A percentile compares a stretch with the other conserved stretches of the same genome.
These are phyloP conservation scores for Stephania yunnanensis DNA, from an alignment of 164 flowering plant species.

Conservation along the genomic window DNA sequence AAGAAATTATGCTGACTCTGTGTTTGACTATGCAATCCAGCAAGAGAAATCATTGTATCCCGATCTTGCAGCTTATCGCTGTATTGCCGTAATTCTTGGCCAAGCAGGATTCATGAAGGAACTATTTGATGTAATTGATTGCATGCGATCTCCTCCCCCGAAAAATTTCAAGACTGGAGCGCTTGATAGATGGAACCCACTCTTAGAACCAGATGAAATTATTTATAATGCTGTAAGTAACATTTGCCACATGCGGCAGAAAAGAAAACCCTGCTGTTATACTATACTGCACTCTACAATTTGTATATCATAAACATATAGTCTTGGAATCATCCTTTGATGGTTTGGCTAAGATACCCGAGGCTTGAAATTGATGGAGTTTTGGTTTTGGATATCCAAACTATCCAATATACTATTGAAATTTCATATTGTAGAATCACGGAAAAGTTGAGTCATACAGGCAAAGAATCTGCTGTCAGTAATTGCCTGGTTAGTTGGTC, in stretches of 20 bases:
- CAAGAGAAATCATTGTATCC: slow-evolving; percentile 71
- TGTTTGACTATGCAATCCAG: slow-evolving; percentile 31
- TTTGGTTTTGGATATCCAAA: no score
- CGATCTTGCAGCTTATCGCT: slow-evolving; percentile 78
- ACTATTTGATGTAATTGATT: slow-evolving; percentile 90
- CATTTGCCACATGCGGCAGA: background rate
- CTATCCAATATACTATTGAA: no score
- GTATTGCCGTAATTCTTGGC: slow-evolving; percentile 89
- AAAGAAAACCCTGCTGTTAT: no score
- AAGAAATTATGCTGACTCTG: background rate
- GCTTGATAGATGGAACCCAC: slow-evolving; percentile 72
- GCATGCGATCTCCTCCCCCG: slow-evolving; percentile 71
- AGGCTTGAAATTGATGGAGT: no score
- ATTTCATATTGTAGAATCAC: no score
- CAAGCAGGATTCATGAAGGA: slow-evolving; percentile 91
- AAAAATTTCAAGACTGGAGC: slow-evolving; percentile 49
- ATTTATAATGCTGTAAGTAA: slow-evolving; percentile 84
- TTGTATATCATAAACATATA: no score
- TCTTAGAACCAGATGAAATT: slow-evolving; percentile 75
- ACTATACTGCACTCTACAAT: no score
- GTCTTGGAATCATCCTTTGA: no score
- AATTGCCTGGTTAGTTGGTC: no score
- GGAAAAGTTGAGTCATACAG: no score
- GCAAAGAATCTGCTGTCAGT: no score
- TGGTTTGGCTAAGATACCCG: no score